A percentile compares a stretch with the other conserved stretches of the same genome.
These are phyloP conservation scores for Agaricales sp. DNA, from an alignment of 1,284 basidiomycete genomes.

Conservation along the genomic window DNA sequence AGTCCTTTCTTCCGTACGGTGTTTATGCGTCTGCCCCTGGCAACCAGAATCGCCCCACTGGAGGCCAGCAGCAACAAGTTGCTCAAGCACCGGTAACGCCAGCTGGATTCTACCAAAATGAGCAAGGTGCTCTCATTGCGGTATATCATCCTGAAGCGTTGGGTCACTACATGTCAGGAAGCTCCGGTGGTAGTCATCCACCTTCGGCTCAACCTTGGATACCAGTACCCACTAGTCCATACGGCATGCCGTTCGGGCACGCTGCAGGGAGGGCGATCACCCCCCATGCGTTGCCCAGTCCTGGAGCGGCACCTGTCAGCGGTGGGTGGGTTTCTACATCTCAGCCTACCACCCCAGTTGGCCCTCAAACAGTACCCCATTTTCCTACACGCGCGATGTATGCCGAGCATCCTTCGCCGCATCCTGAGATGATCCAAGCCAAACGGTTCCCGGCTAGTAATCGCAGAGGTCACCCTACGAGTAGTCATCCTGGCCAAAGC, in stretches of 20 bases:
- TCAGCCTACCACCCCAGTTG: background rate
- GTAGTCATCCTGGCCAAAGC: background rate
- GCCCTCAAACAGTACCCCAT: background rate
- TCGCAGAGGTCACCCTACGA: background rate
- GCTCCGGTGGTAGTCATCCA: background rate
- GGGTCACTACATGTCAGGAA: constrained; percentile 36
- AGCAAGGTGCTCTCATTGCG: constrained; percentile 58
- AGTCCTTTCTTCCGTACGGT: constrained; percentile 39
- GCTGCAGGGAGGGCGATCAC: background rate
- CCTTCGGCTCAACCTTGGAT: background rate
- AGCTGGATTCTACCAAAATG: constrained; percentile 62
- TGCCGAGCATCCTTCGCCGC: background rate
- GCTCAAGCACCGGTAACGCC: constrained; percentile 51
- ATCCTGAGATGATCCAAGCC: background rate
- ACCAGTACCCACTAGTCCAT: background rate
- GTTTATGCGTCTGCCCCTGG: constrained; percentile 23
- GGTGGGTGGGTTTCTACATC: background rate
- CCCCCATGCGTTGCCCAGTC: background rate
- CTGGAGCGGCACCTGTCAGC: background rate
- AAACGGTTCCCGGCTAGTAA: background rate
- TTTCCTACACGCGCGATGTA: background rate
- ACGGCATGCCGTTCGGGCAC: background rate
- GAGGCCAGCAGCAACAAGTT: constrained; percentile 16
- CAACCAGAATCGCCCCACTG: constrained; percentile 17
- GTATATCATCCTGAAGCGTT: constrained; percentile 64